Base-by-base conservation (phyloP, 108 stramenopile genomes). In the Asterionellopsis glacialis region DNA sequence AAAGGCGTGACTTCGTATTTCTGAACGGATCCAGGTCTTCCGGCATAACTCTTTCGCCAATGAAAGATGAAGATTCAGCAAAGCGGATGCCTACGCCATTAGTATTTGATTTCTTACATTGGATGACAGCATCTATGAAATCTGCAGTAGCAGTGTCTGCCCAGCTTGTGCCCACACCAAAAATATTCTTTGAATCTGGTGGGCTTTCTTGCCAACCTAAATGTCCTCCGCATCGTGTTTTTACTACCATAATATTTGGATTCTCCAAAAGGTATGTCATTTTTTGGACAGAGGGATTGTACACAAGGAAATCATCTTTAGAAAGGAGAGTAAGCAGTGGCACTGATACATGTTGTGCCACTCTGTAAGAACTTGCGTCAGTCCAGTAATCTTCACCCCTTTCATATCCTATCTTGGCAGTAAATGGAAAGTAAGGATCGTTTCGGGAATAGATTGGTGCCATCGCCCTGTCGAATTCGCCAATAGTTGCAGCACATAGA, bases 191-290 rank as follows among this genome's bases (percentile, higher is more conserved):
- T 3, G 57, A 11, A 38, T 47, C 68, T 12, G 85, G 83, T 2
- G 78, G 81, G 63, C 73, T 69, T 69, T 93, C 92, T 55, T 85
- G 84, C 88, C 92, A 93, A 18, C 92, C 92, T 56, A 93, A 61
- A 63, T 93, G 92, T 19, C 92, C 92, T 59, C 88, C 92, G 61
- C 88, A 88, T 61, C 70, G 47, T 15, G 92, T 90, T 59, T 93
- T 87, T 15, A 87, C 88, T 11, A 84, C 73, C 56, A 93, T 63
- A 0, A 90, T 79, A 62, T 90, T 88, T 11, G 92, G 92, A 79
- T 93, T 93, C 11, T 74, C 70, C 40, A 89, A 41, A 49, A 80
- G 80, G 48, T 82, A 82, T 38, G 76, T 73, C 27, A 93, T 41
- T 27, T 73, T 81, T 52, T 61, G 65, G 1, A 72, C 55, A 57